A percentile compares a stretch with the other conserved stretches of the same genome.
Evolutionary conservation across 129 eudicot genomes (phyloP).

Genomic region (Glebionis coronaria): DNA sequence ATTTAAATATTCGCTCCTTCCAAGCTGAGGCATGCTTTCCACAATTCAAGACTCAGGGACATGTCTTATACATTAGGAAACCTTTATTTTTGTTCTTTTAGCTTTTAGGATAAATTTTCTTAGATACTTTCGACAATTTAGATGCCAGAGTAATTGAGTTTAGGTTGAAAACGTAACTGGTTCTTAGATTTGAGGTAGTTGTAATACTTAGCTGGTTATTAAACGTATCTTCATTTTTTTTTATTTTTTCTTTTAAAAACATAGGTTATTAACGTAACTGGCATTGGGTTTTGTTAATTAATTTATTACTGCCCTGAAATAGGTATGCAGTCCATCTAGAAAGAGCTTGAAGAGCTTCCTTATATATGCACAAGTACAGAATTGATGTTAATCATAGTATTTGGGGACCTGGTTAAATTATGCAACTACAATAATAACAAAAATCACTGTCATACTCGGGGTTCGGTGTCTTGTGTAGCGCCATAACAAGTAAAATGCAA

Average conservation of each 20-base stretch:
- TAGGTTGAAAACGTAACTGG: slow-evolving; percentile 2
- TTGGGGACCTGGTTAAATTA: background rate
- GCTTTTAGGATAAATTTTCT: too few relatives aligned
- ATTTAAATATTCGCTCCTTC: too few relatives aligned
- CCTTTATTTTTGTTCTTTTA: too few relatives aligned
- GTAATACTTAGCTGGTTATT: background rate
- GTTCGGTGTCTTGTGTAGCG: background rate
- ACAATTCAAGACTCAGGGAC: too few relatives aligned
- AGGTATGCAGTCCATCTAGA: background rate
- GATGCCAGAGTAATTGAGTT: slow-evolving; percentile 4
- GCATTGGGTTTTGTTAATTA: background rate
- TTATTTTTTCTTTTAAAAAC: too few relatives aligned
- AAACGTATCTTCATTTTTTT: too few relatives aligned
- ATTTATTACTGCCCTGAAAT: background rate
- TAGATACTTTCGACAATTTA: background rate
- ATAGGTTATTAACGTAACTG: background rate
- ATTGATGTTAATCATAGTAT: background rate
- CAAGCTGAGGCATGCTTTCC: too few relatives aligned
- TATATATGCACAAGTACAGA: background rate
- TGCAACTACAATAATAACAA: background rate
- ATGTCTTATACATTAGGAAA: too few relatives aligned
- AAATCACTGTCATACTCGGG: background rate
- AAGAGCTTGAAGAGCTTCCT: background rate
- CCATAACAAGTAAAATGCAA: background rate
- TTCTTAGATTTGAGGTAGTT: background rate